Evolutionary conservation across 345 rosid species (phyloP).

Genomic region (Angophora floribunda): DNA sequence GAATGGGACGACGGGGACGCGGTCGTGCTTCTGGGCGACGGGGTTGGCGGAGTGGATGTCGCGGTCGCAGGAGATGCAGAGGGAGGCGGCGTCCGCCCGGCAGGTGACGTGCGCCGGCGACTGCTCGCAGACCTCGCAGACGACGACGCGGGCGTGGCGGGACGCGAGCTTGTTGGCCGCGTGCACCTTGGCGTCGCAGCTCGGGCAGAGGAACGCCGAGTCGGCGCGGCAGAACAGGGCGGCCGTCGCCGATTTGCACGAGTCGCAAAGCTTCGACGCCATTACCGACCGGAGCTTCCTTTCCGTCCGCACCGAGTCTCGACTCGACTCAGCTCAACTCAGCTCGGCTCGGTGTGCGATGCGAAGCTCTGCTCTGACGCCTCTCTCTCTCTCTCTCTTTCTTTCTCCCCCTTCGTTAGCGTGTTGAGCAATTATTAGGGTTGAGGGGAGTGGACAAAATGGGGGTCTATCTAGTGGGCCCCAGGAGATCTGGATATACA

Average conservation of each 20-base stretch:
- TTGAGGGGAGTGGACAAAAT: neutral
- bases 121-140: constrained; percentile 98
- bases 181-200: constrained; percentile 80
- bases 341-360: neutral
- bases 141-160: constrained; percentile 86
- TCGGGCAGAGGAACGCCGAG: constrained; percentile 81
- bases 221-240: constrained; percentile 82
- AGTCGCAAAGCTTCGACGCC: neutral
- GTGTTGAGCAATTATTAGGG: neutral
- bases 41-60: constrained; percentile 98
- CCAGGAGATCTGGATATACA: constrained; percentile 19
- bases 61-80: constrained; percentile 88
- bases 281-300: neutral
- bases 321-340: neutral
- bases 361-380: neutral
- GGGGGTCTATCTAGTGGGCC: constrained; percentile 47
- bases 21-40: constrained; percentile 86
- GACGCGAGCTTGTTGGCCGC: constrained; percentile 95
- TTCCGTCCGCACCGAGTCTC: neutral
- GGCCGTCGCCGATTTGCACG: constrained; percentile 87
- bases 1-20: constrained; percentile 71
- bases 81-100: constrained; percentile 98
- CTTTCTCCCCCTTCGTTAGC: neutral
- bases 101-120: constrained; percentile 97
- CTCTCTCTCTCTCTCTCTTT: neutral